These are phyloP conservation scores for Cyclotella kingstonii DNA, from an alignment of 108 stramenopile genomes.

Conservation along the genomic window DNA sequence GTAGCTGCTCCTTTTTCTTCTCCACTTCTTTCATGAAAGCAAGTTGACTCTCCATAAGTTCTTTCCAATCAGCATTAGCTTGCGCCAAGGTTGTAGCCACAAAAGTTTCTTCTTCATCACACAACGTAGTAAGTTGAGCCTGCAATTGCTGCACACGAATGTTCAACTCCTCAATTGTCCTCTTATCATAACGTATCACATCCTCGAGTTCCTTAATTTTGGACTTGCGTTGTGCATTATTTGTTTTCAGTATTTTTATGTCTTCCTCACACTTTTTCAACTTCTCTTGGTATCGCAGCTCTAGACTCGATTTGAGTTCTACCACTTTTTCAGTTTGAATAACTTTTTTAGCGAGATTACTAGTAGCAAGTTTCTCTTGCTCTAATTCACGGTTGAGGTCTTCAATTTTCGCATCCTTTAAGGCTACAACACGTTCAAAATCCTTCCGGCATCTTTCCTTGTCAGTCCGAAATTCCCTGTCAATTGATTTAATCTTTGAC, in stretches of 20 bases:
- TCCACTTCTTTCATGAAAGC: conserved; percentile 28
- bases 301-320: conserved; percentile 13
- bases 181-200: conserved; percentile 14
- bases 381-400: conserved; percentile 18
- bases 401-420: conserved; percentile 36
- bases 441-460: conserved; percentile 26
- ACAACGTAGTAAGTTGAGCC: conserved; percentile 10
- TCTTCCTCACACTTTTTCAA: conserved; percentile 30
- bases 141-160: conserved; percentile 13
- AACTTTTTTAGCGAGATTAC: conserved; percentile 33
- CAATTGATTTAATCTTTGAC: conserved; percentile 30
- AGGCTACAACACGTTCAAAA: conserved; percentile 26
- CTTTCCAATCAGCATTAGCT: conserved; percentile 28
- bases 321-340: conserved; percentile 37
- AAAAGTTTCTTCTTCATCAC: conserved; percentile 30
- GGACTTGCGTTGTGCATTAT: conserved; percentile 14
- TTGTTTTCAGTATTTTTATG: conserved; percentile 11
- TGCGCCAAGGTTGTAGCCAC: conserved; percentile 18
- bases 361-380: conserved; percentile 40
- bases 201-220: conserved; percentile 37
- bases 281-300: conserved; percentile 16
- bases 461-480: conserved; percentile 32
- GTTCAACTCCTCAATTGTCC: conserved; percentile 29
- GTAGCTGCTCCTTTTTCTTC: conserved; percentile 26
- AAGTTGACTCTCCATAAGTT: conserved; percentile 18